Base-by-base conservation (phyloP, 257 asterid genomes). In the Solanum paucissectum region DNA sequence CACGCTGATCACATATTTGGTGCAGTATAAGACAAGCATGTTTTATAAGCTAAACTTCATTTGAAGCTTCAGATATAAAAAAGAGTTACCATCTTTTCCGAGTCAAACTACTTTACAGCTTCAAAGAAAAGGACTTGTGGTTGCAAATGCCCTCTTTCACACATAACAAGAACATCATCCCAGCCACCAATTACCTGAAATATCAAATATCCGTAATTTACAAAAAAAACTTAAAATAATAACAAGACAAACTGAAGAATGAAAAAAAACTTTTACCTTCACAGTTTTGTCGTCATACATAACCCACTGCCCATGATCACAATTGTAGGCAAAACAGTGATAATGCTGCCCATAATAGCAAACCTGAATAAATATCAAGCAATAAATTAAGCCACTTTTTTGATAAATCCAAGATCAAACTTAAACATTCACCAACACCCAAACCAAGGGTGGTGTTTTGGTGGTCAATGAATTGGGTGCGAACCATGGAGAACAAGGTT, bases 231-330 rank as follows among this genome's bases (percentile, higher is more conserved):
- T 76, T 83, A 62, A 58, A 11, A 75, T 20, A 52, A 60, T 27
- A 62, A 66, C 83, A 58, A 37, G 83, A 87, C 38, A 8, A 33
- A 62, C 12, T 9, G 7, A 12, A 82, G 9, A 76, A 20, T 85
- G 60, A 42, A 82, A 87, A 32, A 84, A 49, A 21, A 58, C 82
- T 42, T 82, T 73, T 91, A 96, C 99, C 99, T 97, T 96, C 89
- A 97, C 99, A 14, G 96, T 95, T 87, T 94, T 92, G 95, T 97
- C 99, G 85, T 96, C 99, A 85, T 95, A 97, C 99, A 95, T 97
- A 83, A 94, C 89, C 99, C 99, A 97, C 90, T 90, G 92, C 55
- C 92, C 98, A 86, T 90, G 94, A 83, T 94, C 98, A 6, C 88
- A 90, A 74, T 95, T 92, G 93, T 93, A 97, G 69, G 98, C 96